phyloP scores from a whole-genome alignment of 2,329 filamentous ascomycete genomes.

The Metarhizium humberi region DNA sequence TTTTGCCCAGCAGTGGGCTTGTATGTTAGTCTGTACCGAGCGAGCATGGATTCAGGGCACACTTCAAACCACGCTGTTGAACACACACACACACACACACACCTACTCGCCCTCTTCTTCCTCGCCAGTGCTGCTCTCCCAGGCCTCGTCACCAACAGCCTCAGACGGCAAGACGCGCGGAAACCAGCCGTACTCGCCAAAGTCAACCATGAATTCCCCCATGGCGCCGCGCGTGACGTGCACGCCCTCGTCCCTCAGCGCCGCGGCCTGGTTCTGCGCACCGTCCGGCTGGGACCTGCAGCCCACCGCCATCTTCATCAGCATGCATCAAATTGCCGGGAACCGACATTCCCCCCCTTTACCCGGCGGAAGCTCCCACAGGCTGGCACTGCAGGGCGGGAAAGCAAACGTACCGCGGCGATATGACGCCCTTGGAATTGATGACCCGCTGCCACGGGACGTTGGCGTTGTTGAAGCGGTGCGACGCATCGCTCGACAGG shows the following conservation, averaged over 20 bases:
- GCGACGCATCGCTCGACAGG: slow-evolving; percentile 47
- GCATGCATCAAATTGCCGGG: too few species aligned
- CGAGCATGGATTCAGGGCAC: too few species aligned
- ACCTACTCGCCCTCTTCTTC: neutral
- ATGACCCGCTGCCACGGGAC: slow-evolving; percentile 95
- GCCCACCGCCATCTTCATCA: too few species aligned
- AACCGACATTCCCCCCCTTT: too few species aligned
- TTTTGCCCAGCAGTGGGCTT: neutral
- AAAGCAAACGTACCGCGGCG: slow-evolving; percentile 52
- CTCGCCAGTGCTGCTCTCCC: neutral
- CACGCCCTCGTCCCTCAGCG: slow-evolving; percentile 43
- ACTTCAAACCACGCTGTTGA: too few species aligned
- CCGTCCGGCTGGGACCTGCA: slow-evolving; percentile 39
- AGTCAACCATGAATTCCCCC: slow-evolving; percentile 43
- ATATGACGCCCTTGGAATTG: slow-evolving; percentile 78
- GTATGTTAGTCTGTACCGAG: neutral
- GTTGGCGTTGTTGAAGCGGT: slow-evolving; percentile 60
- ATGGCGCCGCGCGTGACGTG: slow-evolving; percentile 37
- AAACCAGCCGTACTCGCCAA: slow-evolving; percentile 47
- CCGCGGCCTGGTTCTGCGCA: slow-evolving; percentile 39
- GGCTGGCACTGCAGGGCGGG: too few species aligned
- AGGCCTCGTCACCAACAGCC: neutral
- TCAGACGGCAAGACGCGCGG: slow-evolving; percentile 39
- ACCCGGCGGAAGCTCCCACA: too few species aligned
- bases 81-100: too few species aligned